phyloP scores from a whole-genome alignment of 345 rosid species.

The Kernera saxatilis region DNA sequence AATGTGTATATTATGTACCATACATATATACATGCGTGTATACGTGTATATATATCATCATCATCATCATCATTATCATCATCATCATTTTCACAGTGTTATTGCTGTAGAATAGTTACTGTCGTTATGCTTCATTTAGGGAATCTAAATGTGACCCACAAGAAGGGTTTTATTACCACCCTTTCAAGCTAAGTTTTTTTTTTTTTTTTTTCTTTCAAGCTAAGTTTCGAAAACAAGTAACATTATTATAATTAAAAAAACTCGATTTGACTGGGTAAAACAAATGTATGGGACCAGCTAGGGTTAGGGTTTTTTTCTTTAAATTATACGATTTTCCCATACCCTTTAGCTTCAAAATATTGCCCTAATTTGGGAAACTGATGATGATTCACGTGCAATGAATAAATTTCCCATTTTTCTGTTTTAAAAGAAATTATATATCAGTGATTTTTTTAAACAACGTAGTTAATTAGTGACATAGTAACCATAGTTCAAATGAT shows the following conservation, averaged over 20 bases:
- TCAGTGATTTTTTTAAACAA: not conserved
- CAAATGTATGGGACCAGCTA: not conserved
- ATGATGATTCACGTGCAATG: slow-evolving; percentile 27
- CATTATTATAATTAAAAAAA: not conserved
- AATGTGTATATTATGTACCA: slow-evolving; percentile 12
- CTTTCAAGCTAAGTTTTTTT: slow-evolving; percentile 36
- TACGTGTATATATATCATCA: too few species aligned
- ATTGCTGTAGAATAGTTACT: slow-evolving; percentile 28
- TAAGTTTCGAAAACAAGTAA: slow-evolving; percentile 27
- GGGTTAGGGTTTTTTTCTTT: slow-evolving; percentile 17
- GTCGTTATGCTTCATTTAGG: slow-evolving; percentile 27
- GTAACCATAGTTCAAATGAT: not conserved
- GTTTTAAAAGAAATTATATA: not conserved
- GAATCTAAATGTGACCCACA: slow-evolving; percentile 37
- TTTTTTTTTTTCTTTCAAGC: too few species aligned
- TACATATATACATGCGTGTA: slow-evolving; percentile 1
- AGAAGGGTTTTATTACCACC: slow-evolving; percentile 27
- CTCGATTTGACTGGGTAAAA: slow-evolving; percentile 10
- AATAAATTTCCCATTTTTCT: not conserved
- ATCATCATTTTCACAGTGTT: slow-evolving; percentile 23
- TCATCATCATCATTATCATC: not conserved
- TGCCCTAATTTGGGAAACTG: slow-evolving; percentile 22
- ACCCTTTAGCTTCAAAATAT: not conserved
- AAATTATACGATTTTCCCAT: slow-evolving; percentile 6
- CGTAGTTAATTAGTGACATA: not conserved